phyloP scores from a whole-genome alignment of 768 basidiomycete genomes.

The Tylopilus subfusipes region DNA sequence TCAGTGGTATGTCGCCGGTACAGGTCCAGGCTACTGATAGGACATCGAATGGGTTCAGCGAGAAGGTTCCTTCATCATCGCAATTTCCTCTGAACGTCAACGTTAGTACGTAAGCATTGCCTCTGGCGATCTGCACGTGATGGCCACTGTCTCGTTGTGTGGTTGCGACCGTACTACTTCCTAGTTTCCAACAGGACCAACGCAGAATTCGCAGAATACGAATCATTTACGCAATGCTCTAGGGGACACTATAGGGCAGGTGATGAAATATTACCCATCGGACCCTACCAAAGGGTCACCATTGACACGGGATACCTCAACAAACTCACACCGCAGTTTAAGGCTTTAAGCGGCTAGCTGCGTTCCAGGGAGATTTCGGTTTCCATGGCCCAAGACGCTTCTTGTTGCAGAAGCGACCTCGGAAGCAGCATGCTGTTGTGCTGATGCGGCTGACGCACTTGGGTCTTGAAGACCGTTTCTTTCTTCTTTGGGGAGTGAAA shows the following conservation, averaged over 20 bases:
- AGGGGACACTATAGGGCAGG: constrained; percentile 15
- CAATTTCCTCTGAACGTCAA: background rate
- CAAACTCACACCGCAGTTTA: constrained; percentile 43
- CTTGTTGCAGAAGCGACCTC: constrained; percentile 38
- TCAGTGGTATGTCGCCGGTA: constrained; percentile 1
- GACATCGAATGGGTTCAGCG: constrained; percentile 24
- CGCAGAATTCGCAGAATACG: constrained; percentile 28
- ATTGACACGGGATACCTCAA: constrained; percentile 42
- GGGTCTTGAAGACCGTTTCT: background rate
- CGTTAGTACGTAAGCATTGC: background rate
- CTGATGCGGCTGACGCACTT: background rate
- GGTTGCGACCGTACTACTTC: too few relatives aligned
- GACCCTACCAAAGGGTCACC: too few relatives aligned
- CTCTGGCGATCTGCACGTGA: too few relatives aligned
- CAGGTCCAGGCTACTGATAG: background rate
- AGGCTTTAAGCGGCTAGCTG: constrained; percentile 51
- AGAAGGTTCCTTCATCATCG: constrained; percentile 42
- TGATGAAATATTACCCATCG: constrained; percentile 36
- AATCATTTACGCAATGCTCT: constrained; percentile 30
- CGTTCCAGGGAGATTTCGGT: constrained; percentile 44
- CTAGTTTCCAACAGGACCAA: constrained; percentile 13
- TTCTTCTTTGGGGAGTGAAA: too few relatives aligned
- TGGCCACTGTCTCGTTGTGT: too few relatives aligned
- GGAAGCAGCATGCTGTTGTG: constrained; percentile 16
- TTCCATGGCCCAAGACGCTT: constrained; percentile 50